Evolutionary conservation across 1,139 yeast species (phyloP).

Genomic region (Candida labiduridarum): DNA sequence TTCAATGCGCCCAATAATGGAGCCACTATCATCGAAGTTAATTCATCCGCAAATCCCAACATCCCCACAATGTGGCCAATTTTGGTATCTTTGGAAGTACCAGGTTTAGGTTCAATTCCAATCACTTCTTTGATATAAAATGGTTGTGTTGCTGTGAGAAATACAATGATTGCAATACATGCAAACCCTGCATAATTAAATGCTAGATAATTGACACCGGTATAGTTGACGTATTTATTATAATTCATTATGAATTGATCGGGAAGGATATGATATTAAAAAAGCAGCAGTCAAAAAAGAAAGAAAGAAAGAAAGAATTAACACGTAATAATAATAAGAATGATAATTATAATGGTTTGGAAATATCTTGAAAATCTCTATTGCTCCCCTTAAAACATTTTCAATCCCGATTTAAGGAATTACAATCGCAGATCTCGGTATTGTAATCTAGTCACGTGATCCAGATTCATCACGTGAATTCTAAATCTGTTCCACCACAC

Average conservation of each 20-base stretch:
- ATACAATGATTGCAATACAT: constrained; percentile 65
- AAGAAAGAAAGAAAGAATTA: neutral
- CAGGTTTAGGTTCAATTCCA: constrained; percentile 30
- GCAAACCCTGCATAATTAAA: constrained; percentile 44
- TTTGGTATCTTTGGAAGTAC: constrained; percentile 24
- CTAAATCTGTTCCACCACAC: no score
- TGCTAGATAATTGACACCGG: constrained; percentile 23
- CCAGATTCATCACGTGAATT: no score
- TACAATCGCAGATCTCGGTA: no score
- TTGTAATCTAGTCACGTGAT: no score
- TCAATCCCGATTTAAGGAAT: no score
- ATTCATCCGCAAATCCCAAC: constrained; percentile 65
- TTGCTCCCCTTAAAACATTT: no score
- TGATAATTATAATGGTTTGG: no score
- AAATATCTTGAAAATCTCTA: no score
- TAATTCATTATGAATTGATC: neutral
- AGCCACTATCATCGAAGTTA: constrained; percentile 53
- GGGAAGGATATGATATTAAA: no score
- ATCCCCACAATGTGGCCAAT: constrained; percentile 63
- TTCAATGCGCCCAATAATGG: constrained; percentile 67
- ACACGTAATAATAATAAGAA: no score
- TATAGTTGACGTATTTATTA: constrained; percentile 16
- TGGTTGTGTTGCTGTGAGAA: constrained; percentile 67
- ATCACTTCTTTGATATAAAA: constrained; percentile 62
- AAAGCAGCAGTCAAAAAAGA: no score